A percentile compares a stretch with the other conserved stretches of the same genome.
phyloP scores from a whole-genome alignment of 129 eudicot genomes.

The Artemisia annua region DNA sequence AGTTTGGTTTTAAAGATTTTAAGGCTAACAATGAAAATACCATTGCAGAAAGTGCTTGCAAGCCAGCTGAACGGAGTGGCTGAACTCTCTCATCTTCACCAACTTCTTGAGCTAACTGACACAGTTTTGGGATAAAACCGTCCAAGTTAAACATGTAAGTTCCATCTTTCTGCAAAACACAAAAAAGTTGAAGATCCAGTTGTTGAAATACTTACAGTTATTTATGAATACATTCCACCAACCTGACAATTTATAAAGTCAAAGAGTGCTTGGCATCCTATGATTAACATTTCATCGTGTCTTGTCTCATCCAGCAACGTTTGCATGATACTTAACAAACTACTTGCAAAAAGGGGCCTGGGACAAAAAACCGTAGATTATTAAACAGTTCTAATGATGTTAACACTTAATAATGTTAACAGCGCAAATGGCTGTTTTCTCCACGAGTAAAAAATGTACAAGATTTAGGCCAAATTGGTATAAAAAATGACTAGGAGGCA shows the following conservation, averaged over 20 bases:
- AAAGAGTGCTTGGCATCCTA: slow-evolving; percentile 84
- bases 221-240: slow-evolving; percentile 24
- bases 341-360: slow-evolving; percentile 95
- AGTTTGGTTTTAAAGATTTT: neutral
- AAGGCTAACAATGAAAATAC: slow-evolving; percentile 39
- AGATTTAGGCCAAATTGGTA: too few relatives aligned
- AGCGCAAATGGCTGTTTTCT: too few relatives aligned
- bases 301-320: slow-evolving; percentile 82
- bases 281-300: slow-evolving; percentile 70
- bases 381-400: neutral
- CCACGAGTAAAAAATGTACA: too few relatives aligned
- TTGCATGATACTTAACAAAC: slow-evolving; percentile 76
- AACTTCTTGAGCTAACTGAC: slow-evolving; percentile 93
- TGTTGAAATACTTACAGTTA: slow-evolving; percentile 10
- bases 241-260: slow-evolving; percentile 97
- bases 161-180: slow-evolving; percentile 69
- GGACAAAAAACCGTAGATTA: slow-evolving; percentile 15
- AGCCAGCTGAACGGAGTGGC: slow-evolving; percentile 67
- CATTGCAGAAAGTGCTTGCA: slow-evolving; percentile 94
- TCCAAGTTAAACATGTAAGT: slow-evolving; percentile 85
- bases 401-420: too few relatives aligned
- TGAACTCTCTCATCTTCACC: slow-evolving; percentile 80
- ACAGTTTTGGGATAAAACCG: slow-evolving; percentile 73
- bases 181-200: neutral
- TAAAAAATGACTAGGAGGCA: too few relatives aligned